Evolutionary conservation across 83 land plant genomes (phyloP), one percentile per base, ranked within the genome.

Genomic region (Picea abies): DNA sequence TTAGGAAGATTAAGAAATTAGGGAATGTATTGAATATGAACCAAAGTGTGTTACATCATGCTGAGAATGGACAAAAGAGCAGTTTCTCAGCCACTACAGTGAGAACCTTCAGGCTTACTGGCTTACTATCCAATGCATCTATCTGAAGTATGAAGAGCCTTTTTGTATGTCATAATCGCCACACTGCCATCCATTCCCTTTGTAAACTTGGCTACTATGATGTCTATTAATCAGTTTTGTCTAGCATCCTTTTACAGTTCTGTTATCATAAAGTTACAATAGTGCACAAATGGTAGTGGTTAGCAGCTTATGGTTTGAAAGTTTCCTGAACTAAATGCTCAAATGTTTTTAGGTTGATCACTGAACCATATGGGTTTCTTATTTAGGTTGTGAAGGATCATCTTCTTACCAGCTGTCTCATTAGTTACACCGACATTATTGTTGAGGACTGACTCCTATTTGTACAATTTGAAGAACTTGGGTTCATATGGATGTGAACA

Each of bases 91-190:
- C 29, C 85, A 49, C 26, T 83, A 85, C 60, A 85, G 87, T 73
- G 82, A 83, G 76, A 88, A 84, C 44, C 79, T 84, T 85, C 78
- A 85, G 90, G 44, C 73, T 85, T 1, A 85, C 83, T 47, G 70
- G 35, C 19, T 83, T 81, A 23, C 39, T 16, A 1, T 69, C 20
- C 39, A 80, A 82, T 5, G 62, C 52, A 65, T 82, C 86, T 14
- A 79, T 87, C 20, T 83, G 85, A 32, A 70, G 80, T 66, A 63
- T 81, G 7, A 85, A 85, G 83, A 88, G 81, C 60, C 78, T 83
- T 22, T 52, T 85, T 19, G 85, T 83, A 17, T 83, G 87, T 66
- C 58, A 72, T 58, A 87, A 83, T 63, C 85, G 85, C 82, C 85
- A 83, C 23, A 82, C 87, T 35, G 83, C 85, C 70, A 65, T 22